Percentiles rank a stretch among this genome's conserved stretches.
These are phyloP conservation scores for Erysiphe pulchra DNA, from an alignment of 2,329 filamentous ascomycete species.

Conservation along the genomic window DNA sequence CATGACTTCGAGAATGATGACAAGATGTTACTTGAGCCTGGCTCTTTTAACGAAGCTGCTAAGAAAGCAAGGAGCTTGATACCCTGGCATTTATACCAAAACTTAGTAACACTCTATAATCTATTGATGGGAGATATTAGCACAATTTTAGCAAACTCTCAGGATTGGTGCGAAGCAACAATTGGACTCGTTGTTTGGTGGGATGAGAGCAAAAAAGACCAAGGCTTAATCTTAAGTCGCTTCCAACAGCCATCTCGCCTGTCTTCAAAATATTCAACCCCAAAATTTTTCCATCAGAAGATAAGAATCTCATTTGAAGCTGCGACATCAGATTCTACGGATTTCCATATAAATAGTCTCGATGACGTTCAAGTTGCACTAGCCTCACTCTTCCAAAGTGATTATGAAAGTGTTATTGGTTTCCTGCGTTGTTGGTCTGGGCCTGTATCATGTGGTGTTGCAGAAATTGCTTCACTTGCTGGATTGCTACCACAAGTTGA, in stretches of 20 bases:
- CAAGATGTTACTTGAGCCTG: constrained; percentile 18
- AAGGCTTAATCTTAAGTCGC: constrained; percentile 8
- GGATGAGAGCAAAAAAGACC: constrained; percentile 47
- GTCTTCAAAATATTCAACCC: constrained; percentile 18
- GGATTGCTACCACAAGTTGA: constrained; percentile 49
- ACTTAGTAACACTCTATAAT: constrained; percentile 54
- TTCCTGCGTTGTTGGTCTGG: constrained; percentile 61
- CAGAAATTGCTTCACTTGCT: constrained; percentile 61
- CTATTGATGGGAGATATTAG: constrained; percentile 52
- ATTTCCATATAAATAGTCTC: constrained; percentile 53
- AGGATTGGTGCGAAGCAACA: constrained; percentile 83
- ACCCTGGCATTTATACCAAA: constrained; percentile 77
- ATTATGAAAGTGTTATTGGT: constrained; percentile 48
- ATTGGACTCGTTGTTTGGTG: constrained; percentile 74
- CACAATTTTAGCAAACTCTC: constrained; percentile 49
- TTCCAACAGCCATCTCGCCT: constrained; percentile 7
- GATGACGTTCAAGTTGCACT: constrained; percentile 58
- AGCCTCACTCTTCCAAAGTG: constrained; percentile 60
- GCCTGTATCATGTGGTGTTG: constrained; percentile 49
- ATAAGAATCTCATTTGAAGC: constrained; percentile 42
- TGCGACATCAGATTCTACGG: constrained; percentile 36
- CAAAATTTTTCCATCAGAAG: constrained; percentile 47
- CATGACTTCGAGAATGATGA: constrained; percentile 15
- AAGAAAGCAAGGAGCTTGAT: constrained; percentile 61
- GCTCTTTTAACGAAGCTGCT: constrained; percentile 39